Base-by-base conservation (phyloP, 495 filamentous ascomycete genomes). In the Hypoxylon fuscum region DNA sequence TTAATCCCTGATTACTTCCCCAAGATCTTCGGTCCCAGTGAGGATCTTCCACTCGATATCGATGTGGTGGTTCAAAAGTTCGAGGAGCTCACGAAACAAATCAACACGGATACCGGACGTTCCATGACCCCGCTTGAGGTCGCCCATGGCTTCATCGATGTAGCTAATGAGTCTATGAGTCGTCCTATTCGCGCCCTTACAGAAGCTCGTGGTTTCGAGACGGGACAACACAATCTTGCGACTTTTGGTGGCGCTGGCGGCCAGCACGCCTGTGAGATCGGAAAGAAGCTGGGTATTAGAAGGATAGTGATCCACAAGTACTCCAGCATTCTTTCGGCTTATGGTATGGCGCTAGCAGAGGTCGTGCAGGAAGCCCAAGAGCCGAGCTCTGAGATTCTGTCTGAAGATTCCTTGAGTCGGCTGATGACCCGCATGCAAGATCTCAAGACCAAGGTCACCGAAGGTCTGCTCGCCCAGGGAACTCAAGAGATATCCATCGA, bases 131-230 rank as follows among this genome's bases (percentile, higher is more conserved):
- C 89, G 0, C 93, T 97, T 67, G 95, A 98, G 68, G 89, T 97
- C 10, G 96, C 95, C 0, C 89, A 91, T 66, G 90, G 90, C 0
- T 97, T 97, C 74, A 55, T 84, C 96, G 69, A 90, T 90, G 47
- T 98, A 46, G 94, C 95, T 5, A 97, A 98, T 60, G 94, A 97
- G 77, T 88, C 92, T 9, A 98, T 98, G 95, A 92, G 90, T 1
- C 80, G 95, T 40, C 95, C 95, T 0, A 98, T 98, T 64, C 82
- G 95, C 25, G 92, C 90, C 23, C 78, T 97, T 61, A 98, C 93
- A 2, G 94, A 98, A 73, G 93, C 92, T 12, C 90, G 92, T 73
- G 95, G 95, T 0, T 89, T 96, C 69, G 93, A 96, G 70, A 94
- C 93, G 1, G 90, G 90, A 2, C 90, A 88, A 63, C 95, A 98